phyloP scores from a whole-genome alignment of 140 eudicot species.

The Flaveria floridana region DNA sequence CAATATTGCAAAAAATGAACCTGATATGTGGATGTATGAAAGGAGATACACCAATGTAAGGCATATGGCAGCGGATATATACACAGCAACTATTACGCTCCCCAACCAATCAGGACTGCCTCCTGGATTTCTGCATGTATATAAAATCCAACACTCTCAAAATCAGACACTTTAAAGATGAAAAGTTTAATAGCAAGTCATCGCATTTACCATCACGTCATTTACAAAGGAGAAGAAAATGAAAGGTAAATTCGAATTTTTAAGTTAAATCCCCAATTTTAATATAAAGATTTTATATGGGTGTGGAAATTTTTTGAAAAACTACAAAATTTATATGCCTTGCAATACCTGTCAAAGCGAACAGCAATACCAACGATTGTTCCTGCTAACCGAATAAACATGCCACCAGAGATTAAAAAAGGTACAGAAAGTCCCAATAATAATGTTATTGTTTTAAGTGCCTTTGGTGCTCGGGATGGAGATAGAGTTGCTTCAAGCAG shows the following conservation, averaged over 20 bases:
- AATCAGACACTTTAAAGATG: not conserved
- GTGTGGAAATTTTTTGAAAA: not conserved
- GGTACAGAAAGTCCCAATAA: conserved; percentile 68
- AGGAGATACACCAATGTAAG: conserved; percentile 86
- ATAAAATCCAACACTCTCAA: not conserved
- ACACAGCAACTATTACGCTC: conserved; percentile 53
- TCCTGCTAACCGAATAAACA: conserved; percentile 61
- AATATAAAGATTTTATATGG: not conserved
- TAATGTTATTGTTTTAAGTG: conserved; percentile 76
- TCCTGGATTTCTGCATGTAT: conserved; percentile 84
- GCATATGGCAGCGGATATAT: conserved; percentile 67
- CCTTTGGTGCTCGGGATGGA: conserved; percentile 73
- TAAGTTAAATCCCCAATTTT: not conserved
- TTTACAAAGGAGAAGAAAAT: not conserved
- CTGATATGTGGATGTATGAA: conserved; percentile 91
- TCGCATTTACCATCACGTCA: not conserved
- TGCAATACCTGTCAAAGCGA: conserved; percentile 77
- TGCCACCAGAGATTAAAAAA: conserved; percentile 76
- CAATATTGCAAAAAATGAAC: conserved; percentile 31
- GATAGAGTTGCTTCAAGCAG: conserved; percentile 94
- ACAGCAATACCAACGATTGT: conserved; percentile 67
- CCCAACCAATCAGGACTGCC: conserved; percentile 77
- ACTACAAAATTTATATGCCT: not conserved
- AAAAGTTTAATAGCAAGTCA: conserved; percentile 2
- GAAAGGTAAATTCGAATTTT: not conserved